These are phyloP conservation scores for Aspergillus bridgeri DNA, from an alignment of 495 filamentous ascomycete species.

Conservation along the genomic window DNA sequence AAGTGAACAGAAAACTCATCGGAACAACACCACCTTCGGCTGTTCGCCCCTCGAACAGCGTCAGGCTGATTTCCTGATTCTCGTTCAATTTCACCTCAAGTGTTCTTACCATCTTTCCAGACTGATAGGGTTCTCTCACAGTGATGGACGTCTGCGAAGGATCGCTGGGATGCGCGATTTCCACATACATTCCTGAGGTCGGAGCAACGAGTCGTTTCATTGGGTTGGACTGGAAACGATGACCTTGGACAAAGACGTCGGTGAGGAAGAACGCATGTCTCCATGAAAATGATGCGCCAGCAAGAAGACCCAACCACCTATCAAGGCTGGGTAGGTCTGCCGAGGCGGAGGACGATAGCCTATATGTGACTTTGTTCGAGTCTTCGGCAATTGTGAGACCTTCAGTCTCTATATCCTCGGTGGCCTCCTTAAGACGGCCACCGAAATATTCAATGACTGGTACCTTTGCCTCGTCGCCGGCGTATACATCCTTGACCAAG, in stretches of 20 bases:
- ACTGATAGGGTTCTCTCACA: conserved; percentile 64
- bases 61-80: conserved; percentile 75
- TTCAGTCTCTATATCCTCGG: conserved; percentile 65
- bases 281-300: conserved; percentile 84
- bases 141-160: conserved; percentile 74
- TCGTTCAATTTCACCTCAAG: conserved; percentile 75
- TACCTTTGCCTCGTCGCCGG: conserved; percentile 64
- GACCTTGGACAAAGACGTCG: conserved; percentile 89
- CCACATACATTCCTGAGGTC: conserved; percentile 78
- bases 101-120: conserved; percentile 72
- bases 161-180: conserved; percentile 75
- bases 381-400: conserved; percentile 77
- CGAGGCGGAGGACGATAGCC: conserved; percentile 68
- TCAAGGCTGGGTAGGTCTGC: conserved; percentile 71
- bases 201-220: conserved; percentile 88
- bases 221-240: conserved; percentile 95
- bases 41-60: conserved; percentile 86
- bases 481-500: conserved; percentile 78
- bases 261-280: conserved; percentile 96
- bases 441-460: conserved; percentile 94
- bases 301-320: conserved; percentile 82
- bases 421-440: conserved; percentile 60
- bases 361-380: conserved; percentile 70
- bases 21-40: conserved; percentile 73
- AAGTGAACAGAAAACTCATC: conserved; percentile 80